Base-by-base conservation (phyloP, 2,329 filamentous ascomycete genomes). In the Trichoderma koningii region DNA sequence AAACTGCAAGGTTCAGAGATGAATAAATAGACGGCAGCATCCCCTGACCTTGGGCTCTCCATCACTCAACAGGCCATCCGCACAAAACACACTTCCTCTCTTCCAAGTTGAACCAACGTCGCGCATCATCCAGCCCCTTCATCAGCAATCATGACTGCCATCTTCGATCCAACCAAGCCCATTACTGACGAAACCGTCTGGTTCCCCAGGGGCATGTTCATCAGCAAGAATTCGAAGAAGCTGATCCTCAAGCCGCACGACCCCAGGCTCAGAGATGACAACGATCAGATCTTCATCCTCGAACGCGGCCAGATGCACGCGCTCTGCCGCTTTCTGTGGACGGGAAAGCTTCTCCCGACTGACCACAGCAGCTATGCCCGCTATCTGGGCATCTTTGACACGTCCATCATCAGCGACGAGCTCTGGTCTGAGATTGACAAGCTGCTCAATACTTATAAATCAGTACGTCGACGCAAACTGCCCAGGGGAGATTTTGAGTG, bases 301-400 rank as follows among this genome's bases (percentile, higher is more conserved):
- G 45, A 44, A 7, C 41, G 17, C 14, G 21, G 45, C 55, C 44
- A 57, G 23, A 57, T 57, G 55, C 21, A 45, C 7, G 55, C 55
- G 15, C 28, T 57, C 21, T 45, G 55, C 30, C 47, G 55, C 19
- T 57, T 57, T 12, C 55, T 57, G 44, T 57, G 55, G 55, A 57
- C 55, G 41, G 55, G 55, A 9, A 57, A 57, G 15, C 19, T 57
- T 21, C 55, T 57, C 23, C 55, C 55, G 30, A 57, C 41, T 7
- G 9, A 21, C 14, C 51, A 30, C 12, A 19, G 14, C 14, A 5
- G 10, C 10, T 38, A 53, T 17, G 2, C 21, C 10, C 28, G 34
- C 5, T 10, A 28, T 19, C 21, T 53, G 19, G 51, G 30, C 19
- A n/a, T 53, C 15, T 9, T 7, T 15, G 30, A n/a, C 30, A 41